Evolutionary conservation across 2,329 filamentous ascomycete species (phyloP).

Genomic region (Fusarium staphyleae): DNA sequence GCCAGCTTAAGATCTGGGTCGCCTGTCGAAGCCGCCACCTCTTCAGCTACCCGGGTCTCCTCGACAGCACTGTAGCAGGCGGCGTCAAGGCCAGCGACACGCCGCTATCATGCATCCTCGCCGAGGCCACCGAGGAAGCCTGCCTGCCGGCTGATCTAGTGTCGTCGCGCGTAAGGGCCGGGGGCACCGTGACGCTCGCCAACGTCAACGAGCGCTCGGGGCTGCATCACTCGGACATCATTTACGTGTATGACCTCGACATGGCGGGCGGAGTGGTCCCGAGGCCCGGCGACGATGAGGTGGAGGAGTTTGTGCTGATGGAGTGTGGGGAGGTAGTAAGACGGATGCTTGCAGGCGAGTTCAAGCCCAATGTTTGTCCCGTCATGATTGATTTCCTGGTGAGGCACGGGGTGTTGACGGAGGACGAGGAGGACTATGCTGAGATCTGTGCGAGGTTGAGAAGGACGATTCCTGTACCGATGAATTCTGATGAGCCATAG

Average conservation of each 20-base stretch:
- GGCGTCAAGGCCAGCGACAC: conserved; percentile 73
- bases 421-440: conserved; percentile 75
- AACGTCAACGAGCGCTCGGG: conserved; percentile 41
- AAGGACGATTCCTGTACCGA: conserved; percentile 53
- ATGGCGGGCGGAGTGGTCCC: conserved; percentile 65
- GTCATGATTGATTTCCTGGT: conserved; percentile 85
- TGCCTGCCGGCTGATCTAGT: conserved; percentile 45
- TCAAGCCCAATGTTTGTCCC: conserved; percentile 84
- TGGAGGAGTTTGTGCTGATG: conserved; percentile 76
- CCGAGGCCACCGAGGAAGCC: conserved; percentile 78
- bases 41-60: conserved; percentile 75
- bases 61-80: conserved; percentile 83
- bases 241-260: conserved; percentile 80
- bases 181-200: conserved; percentile 48
- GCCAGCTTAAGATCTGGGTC: conserved; percentile 72
- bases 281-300: conserved; percentile 77
- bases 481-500: conserved; percentile 27
- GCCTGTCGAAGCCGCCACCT: conserved; percentile 70
- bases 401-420: conserved; percentile 76
- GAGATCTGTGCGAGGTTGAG: conserved; percentile 65
- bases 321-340: conserved; percentile 64
- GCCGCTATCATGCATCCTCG: conserved; percentile 71
- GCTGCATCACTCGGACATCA: conserved; percentile 49
- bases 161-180: conserved; percentile 30
- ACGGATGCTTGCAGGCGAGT: conserved; percentile 71